Evolutionary conservation across 2,329 filamentous ascomycete genomes (phyloP).

Genomic region (Fusarium dlaminii): DNA sequence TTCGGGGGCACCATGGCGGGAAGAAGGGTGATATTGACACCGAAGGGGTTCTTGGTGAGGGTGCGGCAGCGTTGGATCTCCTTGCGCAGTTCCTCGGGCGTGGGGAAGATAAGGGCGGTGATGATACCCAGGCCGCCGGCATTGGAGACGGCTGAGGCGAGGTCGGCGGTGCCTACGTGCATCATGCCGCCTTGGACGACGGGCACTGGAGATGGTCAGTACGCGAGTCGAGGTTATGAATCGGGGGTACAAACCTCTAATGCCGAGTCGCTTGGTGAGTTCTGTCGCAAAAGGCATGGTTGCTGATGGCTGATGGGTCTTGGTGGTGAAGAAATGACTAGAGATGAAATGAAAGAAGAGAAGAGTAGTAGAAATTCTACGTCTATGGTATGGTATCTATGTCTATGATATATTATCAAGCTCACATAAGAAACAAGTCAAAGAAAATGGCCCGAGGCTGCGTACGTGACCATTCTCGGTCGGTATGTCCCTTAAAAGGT

Average conservation of each 20-base stretch:
- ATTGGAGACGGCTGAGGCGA: slow-evolving; percentile 80
- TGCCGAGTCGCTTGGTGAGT: slow-evolving; percentile 66
- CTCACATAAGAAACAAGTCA: slow-evolving; percentile 1
- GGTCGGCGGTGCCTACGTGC: slow-evolving; percentile 83
- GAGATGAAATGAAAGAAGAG: background rate
- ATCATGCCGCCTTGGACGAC: slow-evolving; percentile 90
- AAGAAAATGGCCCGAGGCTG: slow-evolving; percentile 20
- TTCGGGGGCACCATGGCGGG: slow-evolving; percentile 90
- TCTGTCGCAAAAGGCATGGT: slow-evolving; percentile 68
- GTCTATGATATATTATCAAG: background rate
- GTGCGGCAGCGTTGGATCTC: slow-evolving; percentile 89
- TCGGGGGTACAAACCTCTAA: slow-evolving; percentile 52
- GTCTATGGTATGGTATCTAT: background rate
- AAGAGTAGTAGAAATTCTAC: background rate
- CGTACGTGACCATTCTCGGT: background rate
- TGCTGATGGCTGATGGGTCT: background rate
- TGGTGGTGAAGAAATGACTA: background rate
- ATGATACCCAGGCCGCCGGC: slow-evolving; percentile 86
- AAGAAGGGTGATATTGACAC: slow-evolving; percentile 93
- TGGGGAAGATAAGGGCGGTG: slow-evolving; percentile 91
- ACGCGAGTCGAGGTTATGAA: background rate
- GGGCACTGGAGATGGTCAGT: slow-evolving; percentile 64
- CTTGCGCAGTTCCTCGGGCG: slow-evolving; percentile 88
- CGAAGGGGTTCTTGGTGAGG: slow-evolving; percentile 84
- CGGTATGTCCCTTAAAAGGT: slow-evolving; percentile 3